Evolutionary conservation across 345 rosid genomes (phyloP), one percentile per base, ranked within the genome.

Genomic region (Hypericum androsaemum): DNA sequence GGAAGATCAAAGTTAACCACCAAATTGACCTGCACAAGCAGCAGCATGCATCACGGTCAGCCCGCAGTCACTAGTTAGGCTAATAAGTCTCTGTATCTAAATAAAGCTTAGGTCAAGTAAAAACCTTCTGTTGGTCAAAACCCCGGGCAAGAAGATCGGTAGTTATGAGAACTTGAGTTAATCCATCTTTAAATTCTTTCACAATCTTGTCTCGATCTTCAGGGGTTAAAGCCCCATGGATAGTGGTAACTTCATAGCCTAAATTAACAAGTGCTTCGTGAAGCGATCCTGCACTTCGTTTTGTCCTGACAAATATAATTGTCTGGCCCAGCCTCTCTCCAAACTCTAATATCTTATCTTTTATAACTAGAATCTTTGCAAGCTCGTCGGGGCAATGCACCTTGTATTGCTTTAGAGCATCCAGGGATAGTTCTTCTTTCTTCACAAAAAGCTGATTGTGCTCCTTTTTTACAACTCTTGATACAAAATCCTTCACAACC

Each of bases 81-180:
- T 22, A 22, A 22, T 22, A 22, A 22, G 32, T 22, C n/a, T n/a
- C n/a, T 22, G 32, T 22, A 22, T 22, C 32, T 36, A 58, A 22
- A 54, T 13, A 40, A 17, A 41, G 53, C 9, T n/a, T 42, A 22
- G 64, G 41, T 6, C 4, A 22, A 64, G 12, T 36, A 10, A 22
- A 35, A 50, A 81, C 97, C 86, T 80, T 86, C 50, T 85, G 86
- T 62, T 92, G 97, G 61, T 92, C 98, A 62, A 92, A 92, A 28
- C 97, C 98, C 53, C 97, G 77, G 7, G 97, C 88, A 54, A 92
- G 87, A 38, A 88, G 74, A 16, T 92, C 97, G 1, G 97, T 92
- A 5, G 97, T 80, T 46, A 92, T 92, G 53, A 88, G 89, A 56
- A 92, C 89, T 67, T 78, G 79, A 14, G 98, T 92, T 13, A 92